Evolutionary conservation across 257 asterid genomes (phyloP).

Genomic region (Solanum lycopersicoides): DNA sequence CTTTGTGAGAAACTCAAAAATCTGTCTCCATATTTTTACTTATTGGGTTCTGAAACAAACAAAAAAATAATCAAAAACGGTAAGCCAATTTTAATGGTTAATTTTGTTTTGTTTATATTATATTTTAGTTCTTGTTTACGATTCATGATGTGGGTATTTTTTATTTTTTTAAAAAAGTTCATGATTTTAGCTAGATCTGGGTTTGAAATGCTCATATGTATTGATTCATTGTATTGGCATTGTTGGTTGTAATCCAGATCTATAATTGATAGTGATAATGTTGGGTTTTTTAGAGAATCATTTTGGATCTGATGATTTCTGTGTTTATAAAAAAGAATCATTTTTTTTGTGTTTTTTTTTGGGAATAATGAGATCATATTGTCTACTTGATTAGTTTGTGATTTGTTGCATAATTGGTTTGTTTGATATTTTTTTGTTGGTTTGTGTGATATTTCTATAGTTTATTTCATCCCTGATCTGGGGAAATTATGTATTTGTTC

Average conservation of each 20-base stretch:
- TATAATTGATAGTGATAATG: not conserved
- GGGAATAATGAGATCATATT: not conserved
- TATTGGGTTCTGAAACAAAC: not conserved
- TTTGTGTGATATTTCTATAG: not conserved
- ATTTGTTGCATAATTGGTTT: not conserved
- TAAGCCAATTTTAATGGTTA: not conserved
- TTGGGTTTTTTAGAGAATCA: not conserved
- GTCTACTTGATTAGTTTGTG: not conserved
- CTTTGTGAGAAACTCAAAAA: not conserved
- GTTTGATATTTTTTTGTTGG: not conserved
- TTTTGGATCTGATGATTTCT: not conserved
- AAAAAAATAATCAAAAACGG: not conserved
- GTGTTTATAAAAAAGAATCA: not conserved
- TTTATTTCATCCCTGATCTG: not conserved
- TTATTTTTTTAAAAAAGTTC: not conserved
- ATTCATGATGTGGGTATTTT: not conserved
- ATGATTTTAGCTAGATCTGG: constrained; percentile 1
- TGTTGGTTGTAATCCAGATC: not conserved
- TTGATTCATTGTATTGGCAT: not conserved
- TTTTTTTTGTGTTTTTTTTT: not conserved
- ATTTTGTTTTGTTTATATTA: not conserved
- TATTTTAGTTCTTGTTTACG: not conserved
- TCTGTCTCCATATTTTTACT: not conserved
- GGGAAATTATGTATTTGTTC: not conserved
- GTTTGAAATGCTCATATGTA: not conserved